Conservation (phyloP, 2,329 filamentous ascomycete genomes). For the Diplodia corticola region DNA sequence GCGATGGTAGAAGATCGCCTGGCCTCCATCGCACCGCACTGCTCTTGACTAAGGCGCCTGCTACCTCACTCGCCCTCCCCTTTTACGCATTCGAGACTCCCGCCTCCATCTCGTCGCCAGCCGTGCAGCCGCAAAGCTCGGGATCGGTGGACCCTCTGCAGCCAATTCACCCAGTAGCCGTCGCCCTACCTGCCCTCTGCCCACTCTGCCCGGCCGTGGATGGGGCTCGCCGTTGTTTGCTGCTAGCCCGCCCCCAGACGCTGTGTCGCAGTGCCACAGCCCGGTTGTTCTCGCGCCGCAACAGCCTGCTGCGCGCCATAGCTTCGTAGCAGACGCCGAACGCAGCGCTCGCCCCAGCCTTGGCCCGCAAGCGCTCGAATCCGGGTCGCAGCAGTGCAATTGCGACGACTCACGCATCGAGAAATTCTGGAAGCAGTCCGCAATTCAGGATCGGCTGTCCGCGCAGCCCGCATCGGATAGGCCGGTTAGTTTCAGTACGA, state of each 20-base stretch:
- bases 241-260: slow-evolving; percentile 11
- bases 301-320: slow-evolving; percentile 13
- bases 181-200: not conserved
- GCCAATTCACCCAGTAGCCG: slow-evolving; percentile 14
- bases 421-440: slow-evolving; percentile 13
- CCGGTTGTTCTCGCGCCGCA: slow-evolving; percentile 15
- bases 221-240: slow-evolving; percentile 17
- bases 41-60: slow-evolving; percentile 19
- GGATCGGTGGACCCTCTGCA: slow-evolving; percentile 20
- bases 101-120: slow-evolving; percentile 1
- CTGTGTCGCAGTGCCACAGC: slow-evolving; percentile 16
- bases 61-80: slow-evolving; percentile 17
- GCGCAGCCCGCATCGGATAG: slow-evolving; percentile 16
- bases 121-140: slow-evolving; percentile 4
- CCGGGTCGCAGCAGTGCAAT: slow-evolving; percentile 12
- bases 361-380: slow-evolving; percentile 3
- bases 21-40: slow-evolving; percentile 12
- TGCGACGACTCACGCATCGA: slow-evolving; percentile 15
- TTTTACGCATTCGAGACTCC: slow-evolving; percentile 5
- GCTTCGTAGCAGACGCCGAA: not conserved
- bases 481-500: slow-evolving; percentile 14
- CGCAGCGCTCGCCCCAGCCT: slow-evolving; percentile 7
- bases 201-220: not conserved
- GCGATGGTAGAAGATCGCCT: slow-evolving; percentile 20
- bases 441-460: slow-evolving; percentile 16